These are phyloP conservation scores for Isabelozyma gotoi DNA, from an alignment of 805 yeast genomes.

Conservation along the genomic window DNA sequence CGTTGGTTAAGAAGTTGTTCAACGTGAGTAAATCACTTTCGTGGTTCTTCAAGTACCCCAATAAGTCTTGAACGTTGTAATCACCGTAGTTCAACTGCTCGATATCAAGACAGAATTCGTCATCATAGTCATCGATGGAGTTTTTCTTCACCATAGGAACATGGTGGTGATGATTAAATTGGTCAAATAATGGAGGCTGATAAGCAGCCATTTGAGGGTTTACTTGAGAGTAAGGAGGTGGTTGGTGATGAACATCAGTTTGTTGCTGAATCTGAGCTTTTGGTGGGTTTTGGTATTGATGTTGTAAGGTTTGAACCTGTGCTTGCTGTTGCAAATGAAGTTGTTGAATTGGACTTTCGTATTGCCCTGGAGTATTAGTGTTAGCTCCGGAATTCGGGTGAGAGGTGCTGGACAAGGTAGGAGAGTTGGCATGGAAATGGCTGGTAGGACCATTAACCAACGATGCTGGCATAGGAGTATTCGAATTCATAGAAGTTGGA, in stretches of 20 bases:
- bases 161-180: conserved; percentile 1
- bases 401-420: conserved; percentile 9
- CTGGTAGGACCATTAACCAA: neutral
- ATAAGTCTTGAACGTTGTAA: conserved; percentile 5
- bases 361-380: neutral
- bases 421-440: conserved; percentile 9
- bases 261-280: conserved; percentile 1
- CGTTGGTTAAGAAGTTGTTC: neutral
- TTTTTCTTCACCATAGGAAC: neutral
- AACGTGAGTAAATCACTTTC: neutral
- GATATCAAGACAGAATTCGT: conserved; percentile 42
- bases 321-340: conserved; percentile 1
- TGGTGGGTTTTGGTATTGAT: conserved; percentile 1
- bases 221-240: neutral
- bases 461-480: conserved; percentile 7
- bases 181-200: conserved; percentile 6
- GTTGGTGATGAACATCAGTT: neutral
- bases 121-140: conserved; percentile 35
- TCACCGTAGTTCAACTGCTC: conserved; percentile 33
- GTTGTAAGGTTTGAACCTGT: conserved; percentile 3
- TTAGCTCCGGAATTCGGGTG: conserved; percentile 4
- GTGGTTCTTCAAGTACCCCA: conserved; percentile 5
- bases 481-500: conserved; percentile 5
- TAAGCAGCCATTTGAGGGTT: neutral
- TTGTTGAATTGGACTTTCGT: conserved; percentile 1